Evolutionary conservation across 1,284 basidiomycete species (phyloP).

Genomic region (Fomitiporia mediterranea): DNA sequence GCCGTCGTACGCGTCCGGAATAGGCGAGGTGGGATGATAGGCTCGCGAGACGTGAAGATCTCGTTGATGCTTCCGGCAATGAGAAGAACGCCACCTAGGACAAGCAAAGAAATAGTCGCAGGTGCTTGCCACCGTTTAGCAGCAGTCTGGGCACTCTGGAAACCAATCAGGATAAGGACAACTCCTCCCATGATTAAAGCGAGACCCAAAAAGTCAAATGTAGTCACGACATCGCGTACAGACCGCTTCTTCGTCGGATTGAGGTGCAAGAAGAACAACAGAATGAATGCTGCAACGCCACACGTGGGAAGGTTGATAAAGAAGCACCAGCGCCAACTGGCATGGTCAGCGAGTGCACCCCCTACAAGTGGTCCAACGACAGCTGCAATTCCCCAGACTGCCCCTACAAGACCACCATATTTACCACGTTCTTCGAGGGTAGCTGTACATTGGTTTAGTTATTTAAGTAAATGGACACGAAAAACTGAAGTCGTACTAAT

Average conservation of each 20-base stretch:
- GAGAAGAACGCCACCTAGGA: slow-evolving; percentile 40
- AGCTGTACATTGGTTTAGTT: not conserved
- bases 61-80: slow-evolving; percentile 39
- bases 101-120: slow-evolving; percentile 45
- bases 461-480: not conserved
- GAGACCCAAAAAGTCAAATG: slow-evolving; percentile 47
- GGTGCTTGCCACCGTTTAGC: slow-evolving; percentile 28
- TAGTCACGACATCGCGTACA: slow-evolving; percentile 30
- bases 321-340: slow-evolving; percentile 37
- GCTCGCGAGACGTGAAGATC: slow-evolving; percentile 41
- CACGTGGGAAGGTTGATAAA: slow-evolving; percentile 40
- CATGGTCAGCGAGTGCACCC: slow-evolving; percentile 38
- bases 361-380: slow-evolving; percentile 42
- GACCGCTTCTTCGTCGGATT: slow-evolving; percentile 30
- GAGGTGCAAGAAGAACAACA: slow-evolving; percentile 31
- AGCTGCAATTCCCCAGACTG: slow-evolving; percentile 34
- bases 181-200: slow-evolving; percentile 41
- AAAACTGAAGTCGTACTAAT: slow-evolving; percentile 25
- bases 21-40: slow-evolving; percentile 50
- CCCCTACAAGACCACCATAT: slow-evolving; percentile 37
- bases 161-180: slow-evolving; percentile 42
- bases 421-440: slow-evolving; percentile 30
- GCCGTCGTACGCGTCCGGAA: slow-evolving; percentile 45
- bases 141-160: slow-evolving; percentile 29
- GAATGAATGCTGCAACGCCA: slow-evolving; percentile 36